Percentiles rank a stretch among this genome's conserved stretches.
Conservation (phyloP, 805 yeast species). For the Zygosaccharomyces lentus region DNA sequence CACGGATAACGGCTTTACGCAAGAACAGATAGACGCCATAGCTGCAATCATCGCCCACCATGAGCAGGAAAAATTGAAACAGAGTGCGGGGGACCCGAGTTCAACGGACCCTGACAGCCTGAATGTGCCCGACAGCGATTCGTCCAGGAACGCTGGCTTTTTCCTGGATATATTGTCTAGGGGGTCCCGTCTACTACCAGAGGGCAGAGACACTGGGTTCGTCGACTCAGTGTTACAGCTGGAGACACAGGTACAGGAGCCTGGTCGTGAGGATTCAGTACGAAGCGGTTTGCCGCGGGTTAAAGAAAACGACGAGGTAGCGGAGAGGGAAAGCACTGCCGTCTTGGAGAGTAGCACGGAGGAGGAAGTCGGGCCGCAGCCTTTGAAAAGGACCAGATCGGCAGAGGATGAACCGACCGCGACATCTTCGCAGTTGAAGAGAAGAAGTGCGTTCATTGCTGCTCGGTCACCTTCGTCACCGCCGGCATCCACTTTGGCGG, state of each 20-base stretch:
- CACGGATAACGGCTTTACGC: conserved; percentile 60
- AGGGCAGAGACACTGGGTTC: neutral
- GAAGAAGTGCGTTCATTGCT: neutral
- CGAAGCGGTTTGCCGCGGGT: neutral
- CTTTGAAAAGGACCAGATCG: neutral
- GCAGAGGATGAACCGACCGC: neutral
- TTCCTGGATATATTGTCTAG: conserved; percentile 6
- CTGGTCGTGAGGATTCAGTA: neutral
- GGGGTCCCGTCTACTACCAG: conserved; percentile 2
- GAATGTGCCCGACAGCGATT: neutral
- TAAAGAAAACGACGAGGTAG: neutral
- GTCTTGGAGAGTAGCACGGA: neutral
- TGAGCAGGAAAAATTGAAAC: conserved; percentile 36
- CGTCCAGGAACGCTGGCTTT: conserved; percentile 9
- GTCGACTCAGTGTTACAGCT: conserved; percentile 1
- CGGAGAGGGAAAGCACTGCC: neutral
- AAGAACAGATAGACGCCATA: conserved; percentile 66
- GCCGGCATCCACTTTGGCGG: neutral
- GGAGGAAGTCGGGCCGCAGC: neutral
- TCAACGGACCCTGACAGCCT: neutral
- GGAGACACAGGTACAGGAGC: neutral
- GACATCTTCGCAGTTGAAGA: neutral
- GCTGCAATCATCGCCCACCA: conserved; percentile 73
- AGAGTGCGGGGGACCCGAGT: conserved; percentile 36
- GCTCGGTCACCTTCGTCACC: neutral